Evolutionary conservation across 306 rosid genomes (phyloP).

Genomic region (Betula pendula): DNA sequence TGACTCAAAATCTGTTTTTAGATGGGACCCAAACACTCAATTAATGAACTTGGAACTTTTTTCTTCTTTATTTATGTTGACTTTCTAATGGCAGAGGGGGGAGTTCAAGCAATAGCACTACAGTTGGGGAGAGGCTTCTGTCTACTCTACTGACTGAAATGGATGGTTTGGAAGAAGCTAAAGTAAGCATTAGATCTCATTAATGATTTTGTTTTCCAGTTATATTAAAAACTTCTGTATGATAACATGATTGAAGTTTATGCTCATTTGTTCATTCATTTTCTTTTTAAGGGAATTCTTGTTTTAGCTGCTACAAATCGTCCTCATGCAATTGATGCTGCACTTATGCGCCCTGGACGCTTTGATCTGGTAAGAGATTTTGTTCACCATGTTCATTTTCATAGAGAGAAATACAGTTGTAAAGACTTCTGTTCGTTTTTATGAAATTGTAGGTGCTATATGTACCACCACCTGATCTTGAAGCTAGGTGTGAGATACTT

Average conservation of each 20-base stretch:
- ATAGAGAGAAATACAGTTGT: neutral
- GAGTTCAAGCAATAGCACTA: slow-evolving; percentile 58
- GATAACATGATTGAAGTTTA: slow-evolving; percentile 9
- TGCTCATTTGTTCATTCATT: slow-evolving; percentile 4
- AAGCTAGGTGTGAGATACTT: slow-evolving; percentile 79
- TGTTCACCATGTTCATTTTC: neutral
- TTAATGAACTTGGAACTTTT: neutral
- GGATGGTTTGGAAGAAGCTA: slow-evolving; percentile 95
- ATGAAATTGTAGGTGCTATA: slow-evolving; percentile 65
- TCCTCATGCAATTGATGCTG: slow-evolving; percentile 84
- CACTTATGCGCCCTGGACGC: slow-evolving; percentile 94
- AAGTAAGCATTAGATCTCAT: slow-evolving; percentile 43
- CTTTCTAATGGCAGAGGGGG: slow-evolving; percentile 62
- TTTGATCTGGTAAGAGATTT: slow-evolving; percentile 67
- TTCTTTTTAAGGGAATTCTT: slow-evolving; percentile 69
- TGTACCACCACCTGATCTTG: slow-evolving; percentile 90
- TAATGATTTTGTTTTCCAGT: slow-evolving; percentile 12
- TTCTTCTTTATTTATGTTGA: slow-evolving; percentile 9
- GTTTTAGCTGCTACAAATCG: slow-evolving; percentile 97
- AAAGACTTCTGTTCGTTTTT: slow-evolving; percentile 13
- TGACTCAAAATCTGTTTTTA: neutral
- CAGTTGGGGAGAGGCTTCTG: slow-evolving; percentile 86
- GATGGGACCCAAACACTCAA: neutral
- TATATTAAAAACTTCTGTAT: slow-evolving; percentile 6
- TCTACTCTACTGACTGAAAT: slow-evolving; percentile 91